phyloP scores from a whole-genome alignment of 2,329 filamentous ascomycete genomes.

The Domatiomyces catenatus region DNA sequence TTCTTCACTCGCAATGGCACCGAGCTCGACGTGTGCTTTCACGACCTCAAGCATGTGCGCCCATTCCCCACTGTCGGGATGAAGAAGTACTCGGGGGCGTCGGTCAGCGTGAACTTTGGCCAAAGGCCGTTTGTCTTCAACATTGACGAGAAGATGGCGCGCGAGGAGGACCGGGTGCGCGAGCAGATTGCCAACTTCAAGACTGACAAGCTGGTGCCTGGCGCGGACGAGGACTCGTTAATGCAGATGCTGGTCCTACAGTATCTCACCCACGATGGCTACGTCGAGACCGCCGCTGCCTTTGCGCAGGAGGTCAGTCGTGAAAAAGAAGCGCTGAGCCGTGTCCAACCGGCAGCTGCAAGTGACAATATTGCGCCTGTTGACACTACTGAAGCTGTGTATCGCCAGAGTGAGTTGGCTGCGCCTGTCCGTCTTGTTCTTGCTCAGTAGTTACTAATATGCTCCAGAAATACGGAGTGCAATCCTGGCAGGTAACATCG shows the following conservation, averaged over 20 bases:
- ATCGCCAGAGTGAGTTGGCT: slow-evolving; percentile 61
- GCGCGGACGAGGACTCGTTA: slow-evolving; percentile 50
- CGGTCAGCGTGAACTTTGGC: slow-evolving; percentile 47
- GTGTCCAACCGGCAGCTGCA: slow-evolving; percentile 39
- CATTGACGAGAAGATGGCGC: slow-evolving; percentile 64
- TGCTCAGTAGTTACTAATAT: slow-evolving; percentile 1
- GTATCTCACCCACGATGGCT: slow-evolving; percentile 87
- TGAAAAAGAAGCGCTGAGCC: slow-evolving; percentile 55
- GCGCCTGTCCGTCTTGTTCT: neutral
- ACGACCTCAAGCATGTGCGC: slow-evolving; percentile 28
- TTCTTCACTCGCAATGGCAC: slow-evolving; percentile 52
- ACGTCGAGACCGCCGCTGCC: slow-evolving; percentile 77
- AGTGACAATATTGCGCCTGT: slow-evolving; percentile 40
- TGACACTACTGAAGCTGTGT: slow-evolving; percentile 73
- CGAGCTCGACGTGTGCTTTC: slow-evolving; percentile 40
- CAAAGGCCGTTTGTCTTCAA: slow-evolving; percentile 72
- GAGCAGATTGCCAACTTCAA: slow-evolving; percentile 45
- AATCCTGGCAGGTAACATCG: slow-evolving; percentile 83
- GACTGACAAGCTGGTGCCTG: slow-evolving; percentile 46
- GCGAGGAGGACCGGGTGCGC: slow-evolving; percentile 45
- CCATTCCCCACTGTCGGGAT: slow-evolving; percentile 47
- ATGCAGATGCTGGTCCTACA: slow-evolving; percentile 74
- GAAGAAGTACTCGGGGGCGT: slow-evolving; percentile 45
- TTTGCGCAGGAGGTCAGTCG: slow-evolving; percentile 68
- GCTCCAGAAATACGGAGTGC: slow-evolving; percentile 62